phyloP scores from a whole-genome alignment of 192 early-diverging fungal genomes.

The Coemansia furcata region DNA sequence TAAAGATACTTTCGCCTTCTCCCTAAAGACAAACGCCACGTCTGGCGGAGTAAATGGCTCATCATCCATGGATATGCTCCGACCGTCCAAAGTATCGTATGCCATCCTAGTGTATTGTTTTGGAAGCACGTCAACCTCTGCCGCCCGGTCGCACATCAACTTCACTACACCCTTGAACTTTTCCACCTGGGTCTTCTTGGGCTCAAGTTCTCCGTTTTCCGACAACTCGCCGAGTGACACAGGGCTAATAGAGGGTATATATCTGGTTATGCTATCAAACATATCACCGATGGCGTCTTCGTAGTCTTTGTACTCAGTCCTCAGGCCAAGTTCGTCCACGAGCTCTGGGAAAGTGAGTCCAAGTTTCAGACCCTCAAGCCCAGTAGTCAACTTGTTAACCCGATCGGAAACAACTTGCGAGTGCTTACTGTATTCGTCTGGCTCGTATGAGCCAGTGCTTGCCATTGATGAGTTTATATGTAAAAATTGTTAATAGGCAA shows the following conservation, averaged over 20 bases:
- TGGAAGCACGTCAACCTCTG: not conserved
- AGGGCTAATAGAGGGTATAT: not conserved
- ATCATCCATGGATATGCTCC: not conserved
- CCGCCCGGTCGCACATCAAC: not conserved
- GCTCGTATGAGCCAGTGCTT: too few relatives aligned
- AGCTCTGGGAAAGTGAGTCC: not conserved
- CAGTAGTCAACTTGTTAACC: not conserved
- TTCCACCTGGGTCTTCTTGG: not conserved
- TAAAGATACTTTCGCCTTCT: too few relatives aligned
- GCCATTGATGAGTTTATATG: too few relatives aligned
- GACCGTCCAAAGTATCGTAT: not conserved
- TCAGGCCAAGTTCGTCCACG: not conserved
- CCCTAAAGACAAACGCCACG: not conserved
- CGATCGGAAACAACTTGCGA: too few relatives aligned
- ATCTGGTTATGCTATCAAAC: not conserved
- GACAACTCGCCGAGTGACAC: not conserved
- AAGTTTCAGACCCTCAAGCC: not conserved
- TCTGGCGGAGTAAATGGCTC: not conserved
- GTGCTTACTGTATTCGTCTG: too few relatives aligned
- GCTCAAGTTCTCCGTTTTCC: not conserved
- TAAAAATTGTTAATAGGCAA: too few relatives aligned
- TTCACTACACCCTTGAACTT: not conserved
- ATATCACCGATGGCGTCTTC: not conserved
- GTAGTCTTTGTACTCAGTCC: not conserved
- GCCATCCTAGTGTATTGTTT: not conserved